Evolutionary conservation across 169 alveolate genomes (phyloP).

Genomic region (Theileria parva): DNA sequence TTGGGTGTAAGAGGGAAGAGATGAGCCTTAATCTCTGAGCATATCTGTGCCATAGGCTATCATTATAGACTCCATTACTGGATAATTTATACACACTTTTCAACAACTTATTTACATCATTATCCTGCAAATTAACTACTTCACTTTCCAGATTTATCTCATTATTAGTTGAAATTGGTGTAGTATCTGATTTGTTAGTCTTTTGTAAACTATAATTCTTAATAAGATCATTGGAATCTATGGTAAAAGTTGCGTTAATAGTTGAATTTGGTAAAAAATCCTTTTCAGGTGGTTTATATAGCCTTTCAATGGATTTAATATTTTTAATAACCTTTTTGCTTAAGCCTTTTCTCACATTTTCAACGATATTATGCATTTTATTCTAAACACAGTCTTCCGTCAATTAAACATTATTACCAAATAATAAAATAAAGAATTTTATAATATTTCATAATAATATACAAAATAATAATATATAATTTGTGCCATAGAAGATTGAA

Average conservation of each 20-base stretch:
- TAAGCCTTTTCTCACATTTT: conserved; percentile 15
- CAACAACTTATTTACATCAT: conserved; percentile 49
- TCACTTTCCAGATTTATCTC: neutral
- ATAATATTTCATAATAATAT: neutral
- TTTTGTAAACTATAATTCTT: neutral
- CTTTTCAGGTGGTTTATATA: conserved; percentile 25
- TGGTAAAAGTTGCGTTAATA: neutral
- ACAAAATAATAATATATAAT: neutral
- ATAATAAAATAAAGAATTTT: neutral
- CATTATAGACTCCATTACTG: conserved; percentile 73
- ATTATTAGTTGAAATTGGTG: neutral
- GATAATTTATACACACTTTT: conserved; percentile 71
- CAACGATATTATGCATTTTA: neutral
- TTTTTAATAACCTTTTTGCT: conserved; percentile 45
- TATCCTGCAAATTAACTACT: neutral
- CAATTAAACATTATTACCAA: too few species aligned
- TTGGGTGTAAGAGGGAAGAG: conserved; percentile 60
- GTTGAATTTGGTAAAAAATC: neutral
- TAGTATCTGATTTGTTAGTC: neutral
- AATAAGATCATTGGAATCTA: neutral
- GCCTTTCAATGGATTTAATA: conserved; percentile 47
- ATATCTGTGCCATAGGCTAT: conserved; percentile 75
- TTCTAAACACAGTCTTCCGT: too few species aligned
- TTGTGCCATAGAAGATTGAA: neutral
- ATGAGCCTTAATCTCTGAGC: conserved; percentile 61